Base-by-base conservation (phyloP, 345 rosid genomes). In the Leavenworthia alabamica region DNA sequence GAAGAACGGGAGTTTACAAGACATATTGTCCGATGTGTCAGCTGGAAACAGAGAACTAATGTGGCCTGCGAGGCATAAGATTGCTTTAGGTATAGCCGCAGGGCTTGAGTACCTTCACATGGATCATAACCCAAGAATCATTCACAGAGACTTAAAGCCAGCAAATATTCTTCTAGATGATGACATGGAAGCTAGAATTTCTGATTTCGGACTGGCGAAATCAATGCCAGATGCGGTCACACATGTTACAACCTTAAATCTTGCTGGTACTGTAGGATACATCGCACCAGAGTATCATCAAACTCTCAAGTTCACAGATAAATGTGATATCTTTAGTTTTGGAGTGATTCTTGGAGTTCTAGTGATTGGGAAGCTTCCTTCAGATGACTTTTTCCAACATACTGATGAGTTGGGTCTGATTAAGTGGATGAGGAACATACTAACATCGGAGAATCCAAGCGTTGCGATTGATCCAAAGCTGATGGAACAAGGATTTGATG, bases 1-100 rank as follows among this genome's bases (percentile, higher is more conserved):
- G 96, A 86, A 86, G 76, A 86, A 92, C n/a, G 98, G 98, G 26
- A 88, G 95, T 53, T 68, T 92, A 56, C 95, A 86, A 54, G 95
- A 89, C 52, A 16, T 70, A 16, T 45, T 91, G 22, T 42, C 28
- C 1, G 73, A 74, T 0, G 95, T 83, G 8, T 11, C 80, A 0
- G 56, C 37, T 20, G 96, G 96, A 33, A 70, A 11, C 1, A 29
- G 42, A 33, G 87, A 86, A 51, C 65, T 92, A 52, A 87, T 80
- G 70, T 88, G 96, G 98, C 61, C 72, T 1, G 56, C 81, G 1
- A 72, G 98, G 67, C 89, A 84, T 72, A 82, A 29, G 73, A 77
- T 92, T 31, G 96, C 98, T 0, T 0, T 77, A 7, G 96, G 98
- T 43, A 59, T 88, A 57, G 98, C 96, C 2, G 74, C 87, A 0